phyloP scores from a whole-genome alignment of 495 filamentous ascomycete genomes.

The Aspergillus haitiensis region DNA sequence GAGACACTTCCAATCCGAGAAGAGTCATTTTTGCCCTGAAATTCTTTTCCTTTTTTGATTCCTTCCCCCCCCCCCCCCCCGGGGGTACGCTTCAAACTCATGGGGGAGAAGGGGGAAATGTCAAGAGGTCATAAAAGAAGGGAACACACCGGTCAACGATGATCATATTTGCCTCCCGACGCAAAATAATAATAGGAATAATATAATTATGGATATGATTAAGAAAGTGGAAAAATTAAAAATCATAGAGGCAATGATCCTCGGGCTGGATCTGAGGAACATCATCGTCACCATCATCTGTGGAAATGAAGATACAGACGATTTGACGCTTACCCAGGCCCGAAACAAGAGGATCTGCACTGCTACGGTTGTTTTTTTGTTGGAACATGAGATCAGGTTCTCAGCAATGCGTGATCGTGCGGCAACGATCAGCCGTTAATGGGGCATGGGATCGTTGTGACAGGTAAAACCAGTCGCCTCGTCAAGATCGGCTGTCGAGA shows the following conservation, averaged over 20 bases:
- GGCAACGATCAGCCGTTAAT: slow-evolving; percentile 38
- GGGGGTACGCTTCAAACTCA: background rate
- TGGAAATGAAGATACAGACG: background rate
- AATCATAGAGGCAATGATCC: background rate
- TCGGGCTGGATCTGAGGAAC: slow-evolving; percentile 1
- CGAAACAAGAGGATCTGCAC: slow-evolving; percentile 17
- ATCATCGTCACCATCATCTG: background rate
- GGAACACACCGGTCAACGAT: background rate
- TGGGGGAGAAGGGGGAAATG: background rate
- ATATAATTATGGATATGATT: background rate
- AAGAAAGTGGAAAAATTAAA: background rate
- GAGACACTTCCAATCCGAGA: slow-evolving; percentile 28
- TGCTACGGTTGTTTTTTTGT: slow-evolving; percentile 10
- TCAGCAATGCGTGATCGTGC: slow-evolving; percentile 30
- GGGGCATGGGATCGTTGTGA: slow-evolving; percentile 35
- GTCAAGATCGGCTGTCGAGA: slow-evolving; percentile 21
- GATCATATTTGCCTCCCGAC: background rate
- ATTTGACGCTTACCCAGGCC: slow-evolving; percentile 4
- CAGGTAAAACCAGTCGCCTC: slow-evolving; percentile 27
- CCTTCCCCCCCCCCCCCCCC: background rate
- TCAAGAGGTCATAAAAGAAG: background rate
- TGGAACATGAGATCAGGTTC: slow-evolving; percentile 30
- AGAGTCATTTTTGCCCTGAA: slow-evolving; percentile 4
- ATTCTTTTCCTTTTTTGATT: slow-evolving; percentile 3
- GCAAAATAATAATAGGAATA: slow-evolving; percentile 2